Evolutionary conservation across 106 monocot species (phyloP).

Genomic region (Acanthochlamys bracteata): DNA sequence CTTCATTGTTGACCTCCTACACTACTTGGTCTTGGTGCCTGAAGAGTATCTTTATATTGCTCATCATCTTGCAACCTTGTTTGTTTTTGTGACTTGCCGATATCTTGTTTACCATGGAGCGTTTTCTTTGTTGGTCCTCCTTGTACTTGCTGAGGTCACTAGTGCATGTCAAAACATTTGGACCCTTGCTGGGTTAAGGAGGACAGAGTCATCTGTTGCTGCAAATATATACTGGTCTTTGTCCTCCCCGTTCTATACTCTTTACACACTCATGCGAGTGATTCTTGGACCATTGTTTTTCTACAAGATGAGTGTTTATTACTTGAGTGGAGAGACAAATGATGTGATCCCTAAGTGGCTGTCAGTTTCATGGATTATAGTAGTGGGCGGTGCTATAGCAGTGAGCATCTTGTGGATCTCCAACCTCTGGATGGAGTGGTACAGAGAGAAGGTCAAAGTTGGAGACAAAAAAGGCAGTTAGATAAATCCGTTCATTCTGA

Average conservation of each 20-base stretch:
- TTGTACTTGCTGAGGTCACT: slow-evolving; percentile 76
- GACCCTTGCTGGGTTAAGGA: slow-evolving; percentile 68
- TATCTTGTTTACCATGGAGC: slow-evolving; percentile 66
- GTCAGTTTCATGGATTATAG: slow-evolving; percentile 75
- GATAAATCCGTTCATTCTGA: too few species aligned
- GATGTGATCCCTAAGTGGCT: slow-evolving; percentile 76
- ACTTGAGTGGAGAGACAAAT: slow-evolving; percentile 51
- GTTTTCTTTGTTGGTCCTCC: slow-evolving; percentile 56
- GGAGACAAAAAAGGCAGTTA: slow-evolving; percentile 38
- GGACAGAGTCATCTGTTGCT: slow-evolving; percentile 32
- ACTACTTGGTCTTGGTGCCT: slow-evolving; percentile 64
- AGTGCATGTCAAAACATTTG: slow-evolving; percentile 83
- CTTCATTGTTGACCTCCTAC: slow-evolving; percentile 77
- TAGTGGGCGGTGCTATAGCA: slow-evolving; percentile 68
- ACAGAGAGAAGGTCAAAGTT: slow-evolving; percentile 28
- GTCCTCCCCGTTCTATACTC: slow-evolving; percentile 61
- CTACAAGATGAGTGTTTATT: slow-evolving; percentile 65
- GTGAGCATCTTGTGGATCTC: slow-evolving; percentile 90
- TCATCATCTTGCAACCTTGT: slow-evolving; percentile 95
- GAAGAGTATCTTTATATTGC: slow-evolving; percentile 79
- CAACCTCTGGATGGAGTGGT: slow-evolving; percentile 63
- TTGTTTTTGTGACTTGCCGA: slow-evolving; percentile 87
- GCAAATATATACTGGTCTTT: slow-evolving; percentile 33
- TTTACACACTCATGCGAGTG: slow-evolving; percentile 67
- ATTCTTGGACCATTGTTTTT: slow-evolving; percentile 75